These are phyloP conservation scores for Termitomyces sp. DNA, from an alignment of 768 basidiomycete genomes.

Conservation along the genomic window DNA sequence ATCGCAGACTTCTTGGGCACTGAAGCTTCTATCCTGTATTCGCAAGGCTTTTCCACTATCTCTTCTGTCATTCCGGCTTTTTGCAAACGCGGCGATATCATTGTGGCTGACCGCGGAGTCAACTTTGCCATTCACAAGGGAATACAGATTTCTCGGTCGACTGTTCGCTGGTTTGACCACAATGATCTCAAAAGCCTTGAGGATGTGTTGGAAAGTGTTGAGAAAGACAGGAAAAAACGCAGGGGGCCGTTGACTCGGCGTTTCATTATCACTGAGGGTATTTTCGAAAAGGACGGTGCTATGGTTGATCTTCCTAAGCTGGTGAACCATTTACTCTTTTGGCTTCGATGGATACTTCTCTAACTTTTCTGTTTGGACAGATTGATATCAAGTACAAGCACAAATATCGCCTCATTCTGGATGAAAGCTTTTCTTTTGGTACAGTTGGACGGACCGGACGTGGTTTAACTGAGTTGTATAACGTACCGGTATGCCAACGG, in stretches of 20 bases:
- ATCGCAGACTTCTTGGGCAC: conserved; percentile 90
- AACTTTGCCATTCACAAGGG: conserved; percentile 97
- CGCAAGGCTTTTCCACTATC: conserved; percentile 90
- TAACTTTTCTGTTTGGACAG: conserved; percentile 35
- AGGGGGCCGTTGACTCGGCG: conserved; percentile 78
- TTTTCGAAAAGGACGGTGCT: conserved; percentile 92
- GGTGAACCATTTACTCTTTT: conserved; percentile 43
- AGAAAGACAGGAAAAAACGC: conserved; percentile 87
- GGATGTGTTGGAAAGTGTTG: conserved; percentile 77
- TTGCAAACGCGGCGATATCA: conserved; percentile 95
- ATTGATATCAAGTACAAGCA: conserved; percentile 93
- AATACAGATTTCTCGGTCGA: conserved; percentile 88
- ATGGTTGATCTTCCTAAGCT: conserved; percentile 92
- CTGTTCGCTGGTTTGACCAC: conserved; percentile 94
- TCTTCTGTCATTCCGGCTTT: conserved; percentile 96
- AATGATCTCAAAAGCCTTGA: conserved; percentile 92
- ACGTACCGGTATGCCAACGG: conserved; percentile 69
- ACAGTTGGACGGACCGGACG: conserved; percentile 91
- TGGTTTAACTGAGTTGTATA: conserved; percentile 92
- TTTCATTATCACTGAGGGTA: conserved; percentile 96
- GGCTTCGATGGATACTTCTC: not conserved
- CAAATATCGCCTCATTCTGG: conserved; percentile 93
- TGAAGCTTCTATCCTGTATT: conserved; percentile 88
- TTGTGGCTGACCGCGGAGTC: conserved; percentile 96
- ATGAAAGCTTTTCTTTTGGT: conserved; percentile 94